Conservation (phyloP, 1,139 yeast genomes). For the Saccharomyces hybrid region DNA sequence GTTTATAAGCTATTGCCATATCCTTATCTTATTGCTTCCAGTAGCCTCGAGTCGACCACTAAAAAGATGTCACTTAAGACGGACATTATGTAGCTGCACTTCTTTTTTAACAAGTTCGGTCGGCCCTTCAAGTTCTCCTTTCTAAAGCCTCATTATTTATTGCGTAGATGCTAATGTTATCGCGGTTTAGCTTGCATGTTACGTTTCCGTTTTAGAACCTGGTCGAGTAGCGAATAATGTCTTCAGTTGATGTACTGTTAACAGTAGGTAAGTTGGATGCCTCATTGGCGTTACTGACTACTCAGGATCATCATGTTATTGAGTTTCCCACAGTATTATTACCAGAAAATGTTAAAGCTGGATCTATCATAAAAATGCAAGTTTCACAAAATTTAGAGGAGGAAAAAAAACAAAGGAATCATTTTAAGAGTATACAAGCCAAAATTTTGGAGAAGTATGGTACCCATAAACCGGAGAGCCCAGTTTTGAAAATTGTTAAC, state of each 20-base stretch:
- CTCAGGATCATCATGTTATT: constrained; percentile 88
- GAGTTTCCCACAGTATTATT: constrained; percentile 91
- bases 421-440: constrained; percentile 62
- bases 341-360: constrained; percentile 88
- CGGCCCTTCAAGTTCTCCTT: background rate
- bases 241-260: constrained; percentile 50
- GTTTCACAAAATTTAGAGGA: constrained; percentile 75
- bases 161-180: background rate
- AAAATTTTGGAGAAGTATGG: constrained; percentile 72
- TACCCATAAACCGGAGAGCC: constrained; percentile 60
- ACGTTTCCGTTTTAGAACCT: background rate
- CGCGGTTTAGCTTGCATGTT: background rate
- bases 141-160: background rate
- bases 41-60: background rate
- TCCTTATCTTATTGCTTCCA: background rate
- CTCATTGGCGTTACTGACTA: constrained; percentile 79
- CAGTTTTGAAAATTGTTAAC: constrained; percentile 64
- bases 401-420: constrained; percentile 52
- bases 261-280: constrained; percentile 97
- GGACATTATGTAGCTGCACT: background rate
- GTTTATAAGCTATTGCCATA: background rate
- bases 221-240: constrained; percentile 10
- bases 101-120: background rate
- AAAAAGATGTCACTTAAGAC: background rate
- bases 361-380: constrained; percentile 81